Evolutionary conservation across 352 stramenopile species (phyloP), one percentile per base, ranked within the genome.

Genomic region (Pythium monospermum): DNA sequence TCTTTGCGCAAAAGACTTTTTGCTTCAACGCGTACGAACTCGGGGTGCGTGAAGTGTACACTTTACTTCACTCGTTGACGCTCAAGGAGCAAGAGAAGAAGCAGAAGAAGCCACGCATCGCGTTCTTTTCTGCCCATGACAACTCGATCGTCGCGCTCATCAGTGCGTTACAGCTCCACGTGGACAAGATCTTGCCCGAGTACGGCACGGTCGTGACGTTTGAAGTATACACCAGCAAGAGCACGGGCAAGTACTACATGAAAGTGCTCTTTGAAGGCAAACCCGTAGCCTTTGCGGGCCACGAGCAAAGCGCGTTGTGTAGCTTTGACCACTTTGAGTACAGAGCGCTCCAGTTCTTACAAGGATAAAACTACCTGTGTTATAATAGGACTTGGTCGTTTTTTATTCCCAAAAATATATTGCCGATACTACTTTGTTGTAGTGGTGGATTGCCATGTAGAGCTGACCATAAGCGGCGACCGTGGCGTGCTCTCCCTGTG

Each of bases 111-210:
- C 62, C 68, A 26, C 83, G 82, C 40, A 51, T 93, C n/a, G 70
- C 80, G 25, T 86, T 93, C 61, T 90, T 90, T 63, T 93, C 83
- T 18, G 80, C 80, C 1, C 83, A 93, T 47, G 79, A 93, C 64
- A 91, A 91, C 58, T 88, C 83, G 35, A 85, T 93, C 61, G 76
- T 93, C 13, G 79, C 77, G 21, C 69, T 91, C 50, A 47, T 89
- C 55, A 73, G 72, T 22, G 77, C 80, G 37, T 51, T 93, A 25
- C 69, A 86, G 53, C 66, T 93, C 18, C 60, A 90, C 5, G 73
- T 87, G 35, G 72, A 71, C 6, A 57, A 51, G 5, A 60, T 73
- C 4, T 43, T 87, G 33, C 83, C 83, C 0, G 64, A 81, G 45
- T 91, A 91, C 44, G 83, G 83, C 49, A 78, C 78, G 2, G 69